Base-by-base conservation (phyloP, 352 stramenopile species). In the Globisporangium takayamanum region DNA sequence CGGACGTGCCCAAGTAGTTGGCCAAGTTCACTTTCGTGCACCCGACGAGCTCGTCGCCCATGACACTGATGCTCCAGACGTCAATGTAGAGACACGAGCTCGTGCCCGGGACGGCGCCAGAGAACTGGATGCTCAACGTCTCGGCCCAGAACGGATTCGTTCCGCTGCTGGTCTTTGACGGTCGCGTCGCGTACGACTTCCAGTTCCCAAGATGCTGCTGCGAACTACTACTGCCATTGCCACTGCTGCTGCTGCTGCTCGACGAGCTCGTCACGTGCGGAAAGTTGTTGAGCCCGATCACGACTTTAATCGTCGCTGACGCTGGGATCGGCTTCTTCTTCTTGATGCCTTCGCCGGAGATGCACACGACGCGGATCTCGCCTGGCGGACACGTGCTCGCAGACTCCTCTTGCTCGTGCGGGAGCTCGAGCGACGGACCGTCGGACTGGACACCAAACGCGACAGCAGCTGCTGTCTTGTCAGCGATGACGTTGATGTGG, bases 401-500 rank as follows among this genome's bases (percentile, higher is more conserved):
- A 22, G 69, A 78, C 16, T 64, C 62, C 54, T 90, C 84, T 14
- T 84, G 77, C 22, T 94, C 80, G 52, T 87, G 73, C 0, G 78
- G 77, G 0, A 92, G 62, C 54, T 78, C 74, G 26, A 89, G 73
- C 55, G 68, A 84, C 10, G 77, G 72, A 0, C 84, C 82, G 1
- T 69, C 76, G 25, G 67, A 77, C 48, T 83, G 74, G 65, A 79
- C 72, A 3, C 72, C 80, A 60, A 94, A 94, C 28, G 81, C 84
- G 47, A 92, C 80, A 12, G 84, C 70, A 1, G 84, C 83, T 5
- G 84, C 80, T 10, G 79, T 87, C 57, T 91, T 87, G 64, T 94
- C 84, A n/a, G 74, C 84, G 18, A 92, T 71, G 68, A 94, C 87
- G 62, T 92, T 89, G 65, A 94, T 86, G 59, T 92, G 78, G 49